phyloP scores from a whole-genome alignment of 768 basidiomycete species.

The Lentinula guzmanii region DNA sequence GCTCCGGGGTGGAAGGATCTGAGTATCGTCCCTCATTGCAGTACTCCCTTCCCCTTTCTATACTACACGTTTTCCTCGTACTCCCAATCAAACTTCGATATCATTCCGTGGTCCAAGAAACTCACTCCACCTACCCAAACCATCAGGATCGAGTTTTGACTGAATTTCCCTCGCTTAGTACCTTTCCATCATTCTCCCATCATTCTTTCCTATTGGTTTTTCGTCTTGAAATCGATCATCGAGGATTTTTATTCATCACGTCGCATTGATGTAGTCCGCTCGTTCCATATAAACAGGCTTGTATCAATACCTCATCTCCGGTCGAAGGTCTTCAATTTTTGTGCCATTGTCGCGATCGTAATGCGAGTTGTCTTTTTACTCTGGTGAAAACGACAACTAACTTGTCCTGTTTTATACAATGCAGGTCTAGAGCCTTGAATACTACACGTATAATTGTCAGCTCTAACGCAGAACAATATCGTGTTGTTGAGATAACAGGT shows the following conservation, averaged over 20 bases:
- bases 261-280: background rate
- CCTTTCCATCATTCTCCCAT: slow-evolving; percentile 3
- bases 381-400: background rate
- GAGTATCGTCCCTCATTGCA: background rate
- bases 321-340: background rate
- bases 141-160: background rate
- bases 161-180: slow-evolving; percentile 2
- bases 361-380: background rate
- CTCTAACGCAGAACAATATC: slow-evolving; percentile 44
- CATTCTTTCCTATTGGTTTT: slow-evolving; percentile 2
- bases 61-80: background rate
- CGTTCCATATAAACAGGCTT: background rate
- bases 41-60: background rate
- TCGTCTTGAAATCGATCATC: background rate
- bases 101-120: background rate
- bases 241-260: slow-evolving; percentile 3
- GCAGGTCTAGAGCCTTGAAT: slow-evolving; percentile 8
- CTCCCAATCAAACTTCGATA: slow-evolving; percentile 5
- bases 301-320: background rate
- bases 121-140: background rate
- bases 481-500: slow-evolving; percentile 42
- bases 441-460: slow-evolving; percentile 41
- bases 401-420: background rate
- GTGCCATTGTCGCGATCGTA: background rate
- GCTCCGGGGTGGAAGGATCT: background rate